Evolutionary conservation across 345 rosid genomes (phyloP).

Genomic region (Aegle marmelos): DNA sequence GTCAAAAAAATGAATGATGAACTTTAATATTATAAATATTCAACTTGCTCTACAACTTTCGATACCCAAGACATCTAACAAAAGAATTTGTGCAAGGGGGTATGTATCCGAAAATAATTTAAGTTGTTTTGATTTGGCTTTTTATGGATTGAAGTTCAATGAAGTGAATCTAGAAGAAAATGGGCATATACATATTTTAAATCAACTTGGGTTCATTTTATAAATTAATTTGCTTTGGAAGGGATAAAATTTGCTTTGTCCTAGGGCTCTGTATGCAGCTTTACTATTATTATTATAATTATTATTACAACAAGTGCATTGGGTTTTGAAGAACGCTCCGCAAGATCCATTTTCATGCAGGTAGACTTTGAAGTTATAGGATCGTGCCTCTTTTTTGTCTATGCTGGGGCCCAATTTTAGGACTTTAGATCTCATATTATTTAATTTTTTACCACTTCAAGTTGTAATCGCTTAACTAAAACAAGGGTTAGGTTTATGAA

Average conservation of each 20-base stretch:
- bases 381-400: background rate
- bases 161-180: slow-evolving; percentile 16
- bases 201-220: slow-evolving; percentile 14
- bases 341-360: background rate
- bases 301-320: background rate
- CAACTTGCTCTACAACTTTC: background rate
- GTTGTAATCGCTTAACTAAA: background rate
- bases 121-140: background rate
- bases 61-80: background rate
- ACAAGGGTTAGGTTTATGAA: background rate
- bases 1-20: slow-evolving; percentile 20
- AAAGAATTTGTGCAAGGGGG: slow-evolving; percentile 21
- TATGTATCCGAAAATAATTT: slow-evolving; percentile 16
- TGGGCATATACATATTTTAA: background rate
- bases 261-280: background rate
- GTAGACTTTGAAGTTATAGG: background rate
- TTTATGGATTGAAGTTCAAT: slow-evolving; percentile 9
- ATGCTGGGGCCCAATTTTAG: background rate
- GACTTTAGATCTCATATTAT: background rate
- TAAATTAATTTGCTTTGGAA: background rate
- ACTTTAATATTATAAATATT: background rate
- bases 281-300: no score
- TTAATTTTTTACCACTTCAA: background rate
- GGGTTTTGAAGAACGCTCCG: background rate
- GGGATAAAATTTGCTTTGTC: background rate